Evolutionary conservation across 164 flowering plant species (phyloP), one percentile per base, ranked within the genome.

Genomic region (Chimonanthus salicifolius): DNA sequence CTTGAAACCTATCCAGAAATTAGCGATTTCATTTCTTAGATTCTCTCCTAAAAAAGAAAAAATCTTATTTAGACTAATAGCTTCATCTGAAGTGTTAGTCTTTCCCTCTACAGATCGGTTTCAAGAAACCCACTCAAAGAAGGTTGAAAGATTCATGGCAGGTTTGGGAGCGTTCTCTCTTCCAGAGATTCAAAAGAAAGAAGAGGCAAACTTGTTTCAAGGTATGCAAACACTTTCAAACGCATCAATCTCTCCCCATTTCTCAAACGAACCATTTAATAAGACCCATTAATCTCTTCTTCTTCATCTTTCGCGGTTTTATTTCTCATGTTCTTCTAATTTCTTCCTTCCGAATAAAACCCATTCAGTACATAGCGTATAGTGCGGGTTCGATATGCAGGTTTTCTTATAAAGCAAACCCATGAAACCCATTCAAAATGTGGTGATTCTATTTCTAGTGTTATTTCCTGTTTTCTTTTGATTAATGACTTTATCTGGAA

Each of bases 381-480:
- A 33, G 1, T 54, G 11, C 15, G 11, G 60, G 16, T 10, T 13
- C 11, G 5, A 54, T 54, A 54, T 54, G 16, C 5, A 9, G 60
- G 16, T 48, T 68, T 11, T 69, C 7, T 69, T 9, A 49, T 46
- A 69, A 60, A 69, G 18, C 62, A 69, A 69, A 50, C 58, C 6
- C 60, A 49, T 18, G 60, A 21, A 69, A 49, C 10, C 60, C 71
- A 49, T 13, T 50, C n/a, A 9, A 60, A 69, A 7, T 8, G 9
- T 20, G 11, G 7, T 43, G 2, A 15, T 48, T 2, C 18, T 48
- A n/a, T 47, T 68, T 48, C 44, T 48, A 6, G 16, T 48, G 69
- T 49, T 67, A 67, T 0, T 47, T 10, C 10, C 21, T 16, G 2
- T 47, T 47, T 68, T 11, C 5, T 54, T 54, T 10, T 13, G 15